phyloP scores from a whole-genome alignment of 352 stramenopile genomes.

The Aphanomyces astaci region DNA sequence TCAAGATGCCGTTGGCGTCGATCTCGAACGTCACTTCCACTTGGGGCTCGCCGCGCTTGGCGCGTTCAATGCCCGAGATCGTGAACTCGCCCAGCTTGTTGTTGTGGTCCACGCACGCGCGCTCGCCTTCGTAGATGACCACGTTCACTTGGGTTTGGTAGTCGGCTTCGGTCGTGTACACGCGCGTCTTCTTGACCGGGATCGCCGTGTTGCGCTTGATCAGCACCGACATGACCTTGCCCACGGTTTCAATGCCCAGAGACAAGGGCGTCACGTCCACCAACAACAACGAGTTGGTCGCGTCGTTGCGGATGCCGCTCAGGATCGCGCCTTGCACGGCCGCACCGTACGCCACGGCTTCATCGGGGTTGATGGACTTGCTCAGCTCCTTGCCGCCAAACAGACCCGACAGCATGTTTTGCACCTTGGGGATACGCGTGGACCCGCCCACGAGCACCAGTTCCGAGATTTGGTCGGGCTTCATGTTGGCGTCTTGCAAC shows the following conservation, averaged over 20 bases:
- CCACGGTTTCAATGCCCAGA: constrained; percentile 78
- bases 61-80: constrained; percentile 70
- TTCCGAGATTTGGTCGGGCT: constrained; percentile 30
- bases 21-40: constrained; percentile 88
- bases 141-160: constrained; percentile 83
- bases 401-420: constrained; percentile 40
- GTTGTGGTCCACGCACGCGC: constrained; percentile 92
- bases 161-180: constrained; percentile 82
- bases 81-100: constrained; percentile 84
- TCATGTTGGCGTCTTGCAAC: constrained; percentile 29
- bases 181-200: constrained; percentile 79
- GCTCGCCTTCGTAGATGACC: constrained; percentile 89
- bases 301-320: constrained; percentile 51
- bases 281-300: constrained; percentile 79
- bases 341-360: too few species aligned
- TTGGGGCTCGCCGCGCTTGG: constrained; percentile 81
- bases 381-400: constrained; percentile 48
- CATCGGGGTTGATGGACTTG: constrained; percentile 64
- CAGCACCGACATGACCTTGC: constrained; percentile 82
- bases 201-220: constrained; percentile 84
- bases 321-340: constrained; percentile 61
- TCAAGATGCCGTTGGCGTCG: constrained; percentile 89
- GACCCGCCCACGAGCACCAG: constrained; percentile 35
- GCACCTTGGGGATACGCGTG: constrained; percentile 48
- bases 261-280: constrained; percentile 84